Conservation (phyloP, 495 filamentous ascomycete genomes). For the Neurospora terricola region DNA sequence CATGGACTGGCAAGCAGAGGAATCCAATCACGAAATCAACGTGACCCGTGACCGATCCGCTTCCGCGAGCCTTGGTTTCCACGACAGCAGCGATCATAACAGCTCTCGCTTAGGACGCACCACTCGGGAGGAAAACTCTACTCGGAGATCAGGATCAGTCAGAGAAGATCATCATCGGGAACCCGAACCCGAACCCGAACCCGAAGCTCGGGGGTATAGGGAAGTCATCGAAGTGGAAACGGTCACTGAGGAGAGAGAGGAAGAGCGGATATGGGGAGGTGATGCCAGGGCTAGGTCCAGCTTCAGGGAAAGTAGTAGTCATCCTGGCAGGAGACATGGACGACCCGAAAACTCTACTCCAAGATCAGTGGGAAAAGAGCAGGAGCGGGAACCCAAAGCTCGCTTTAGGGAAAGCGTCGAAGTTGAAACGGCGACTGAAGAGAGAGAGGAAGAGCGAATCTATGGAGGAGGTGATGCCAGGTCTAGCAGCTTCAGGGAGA, state of each 20-base stretch:
- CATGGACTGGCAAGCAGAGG: neutral
- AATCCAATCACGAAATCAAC: neutral
- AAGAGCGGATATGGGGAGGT: neutral
- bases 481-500: neutral
- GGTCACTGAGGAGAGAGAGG: neutral
- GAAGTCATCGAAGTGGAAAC: neutral
- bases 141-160: neutral
- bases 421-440: neutral
- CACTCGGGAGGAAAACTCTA: neutral
- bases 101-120: too few relatives aligned
- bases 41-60: neutral
- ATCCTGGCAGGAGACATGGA: neutral
- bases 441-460: neutral
- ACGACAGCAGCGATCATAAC: neutral
- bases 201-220: neutral
- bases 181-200: neutral
- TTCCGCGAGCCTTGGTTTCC: neutral
- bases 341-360: neutral
- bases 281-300: neutral
- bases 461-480: neutral
- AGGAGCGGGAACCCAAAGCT: neutral
- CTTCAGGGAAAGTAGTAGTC: neutral
- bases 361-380: neutral
- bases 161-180: neutral
- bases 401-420: neutral